phyloP scores from a whole-genome alignment of 1,139 yeast species.

The Debaryomycetaceae sp. region DNA sequence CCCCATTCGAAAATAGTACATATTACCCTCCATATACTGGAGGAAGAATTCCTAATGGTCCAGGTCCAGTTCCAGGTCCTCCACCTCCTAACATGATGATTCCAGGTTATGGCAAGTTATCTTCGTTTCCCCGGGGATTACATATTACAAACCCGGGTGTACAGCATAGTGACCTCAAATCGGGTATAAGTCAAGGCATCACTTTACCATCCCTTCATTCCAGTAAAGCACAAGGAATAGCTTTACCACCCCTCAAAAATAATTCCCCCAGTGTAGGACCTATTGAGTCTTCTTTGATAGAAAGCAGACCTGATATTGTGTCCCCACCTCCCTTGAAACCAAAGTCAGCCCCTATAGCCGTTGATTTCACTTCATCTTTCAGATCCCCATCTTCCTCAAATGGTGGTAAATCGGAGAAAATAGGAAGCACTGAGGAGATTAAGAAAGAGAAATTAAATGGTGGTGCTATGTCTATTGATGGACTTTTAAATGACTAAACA shows the following conservation, averaged over 20 bases:
- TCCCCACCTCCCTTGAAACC: conserved; percentile 1
- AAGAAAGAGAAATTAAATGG: neutral
- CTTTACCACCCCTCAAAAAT: neutral
- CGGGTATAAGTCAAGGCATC: neutral
- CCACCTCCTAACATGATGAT: conserved; percentile 24
- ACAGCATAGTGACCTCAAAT: neutral
- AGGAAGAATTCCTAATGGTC: conserved; percentile 44
- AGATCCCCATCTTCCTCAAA: neutral
- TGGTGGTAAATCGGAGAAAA: neutral
- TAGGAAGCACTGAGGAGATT: neutral
- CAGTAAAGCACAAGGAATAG: neutral
- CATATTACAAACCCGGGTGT: neutral
- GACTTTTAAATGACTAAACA: neutral
- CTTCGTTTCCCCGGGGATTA: conserved; percentile 1
- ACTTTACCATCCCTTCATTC: conserved; percentile 1
- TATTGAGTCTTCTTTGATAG: neutral
- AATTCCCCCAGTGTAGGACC: neutral
- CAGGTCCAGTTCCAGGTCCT: conserved; percentile 47
- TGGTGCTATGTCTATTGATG: neutral
- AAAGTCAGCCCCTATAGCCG: conserved; percentile 9
- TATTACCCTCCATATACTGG: conserved; percentile 38
- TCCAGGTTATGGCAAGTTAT: neutral
- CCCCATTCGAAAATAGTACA: conserved; percentile 7
- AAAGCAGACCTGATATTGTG: neutral
- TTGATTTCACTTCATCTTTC: conserved; percentile 9